Percentiles rank a stretch among this genome's conserved stretches.
Evolutionary conservation across 2,329 filamentous ascomycete genomes (phyloP).

Genomic region (Fusarium albosuccineum): DNA sequence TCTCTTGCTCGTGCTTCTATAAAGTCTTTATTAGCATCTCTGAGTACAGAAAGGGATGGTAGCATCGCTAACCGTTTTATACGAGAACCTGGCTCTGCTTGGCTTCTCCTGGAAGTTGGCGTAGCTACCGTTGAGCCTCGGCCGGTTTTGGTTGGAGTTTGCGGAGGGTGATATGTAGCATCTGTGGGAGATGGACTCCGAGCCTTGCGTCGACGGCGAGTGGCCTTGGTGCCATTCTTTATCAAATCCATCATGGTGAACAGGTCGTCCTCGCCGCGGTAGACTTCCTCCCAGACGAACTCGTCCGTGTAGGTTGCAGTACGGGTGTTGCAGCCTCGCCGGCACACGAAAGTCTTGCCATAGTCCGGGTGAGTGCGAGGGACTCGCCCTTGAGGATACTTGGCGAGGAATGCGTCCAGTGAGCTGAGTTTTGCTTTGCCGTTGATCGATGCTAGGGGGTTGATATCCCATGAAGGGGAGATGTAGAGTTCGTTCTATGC

Average conservation of each 20-base stretch:
- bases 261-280: conserved; percentile 74
- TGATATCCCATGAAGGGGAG: conserved; percentile 87
- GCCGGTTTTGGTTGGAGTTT: conserved; percentile 55
- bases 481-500: conserved; percentile 89
- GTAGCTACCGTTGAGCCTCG: conserved; percentile 44
- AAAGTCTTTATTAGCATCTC: conserved; percentile 58
- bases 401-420: conserved; percentile 72
- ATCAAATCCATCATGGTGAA: conserved; percentile 75
- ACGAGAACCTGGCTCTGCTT: conserved; percentile 51
- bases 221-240: conserved; percentile 78
- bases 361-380: conserved; percentile 79
- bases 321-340: conserved; percentile 87
- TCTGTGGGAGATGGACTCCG: conserved; percentile 51
- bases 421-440: conserved; percentile 89
- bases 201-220: conserved; percentile 53
- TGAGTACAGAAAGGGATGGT: accelerated
- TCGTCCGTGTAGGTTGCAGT: conserved; percentile 93
- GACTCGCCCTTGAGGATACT: conserved; percentile 81
- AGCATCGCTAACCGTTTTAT: conserved; percentile 45
- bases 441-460: conserved; percentile 89
- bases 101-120: conserved; percentile 49
- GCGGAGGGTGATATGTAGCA: conserved; percentile 50
- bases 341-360: conserved; percentile 91
- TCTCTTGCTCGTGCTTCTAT: conserved; percentile 68
- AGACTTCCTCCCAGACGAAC: conserved; percentile 91